A percentile compares a stretch with the other conserved stretches of the same genome.
Evolutionary conservation across 1,139 yeast species (phyloP).

Genomic region (Yamadazyma trypodendri): DNA sequence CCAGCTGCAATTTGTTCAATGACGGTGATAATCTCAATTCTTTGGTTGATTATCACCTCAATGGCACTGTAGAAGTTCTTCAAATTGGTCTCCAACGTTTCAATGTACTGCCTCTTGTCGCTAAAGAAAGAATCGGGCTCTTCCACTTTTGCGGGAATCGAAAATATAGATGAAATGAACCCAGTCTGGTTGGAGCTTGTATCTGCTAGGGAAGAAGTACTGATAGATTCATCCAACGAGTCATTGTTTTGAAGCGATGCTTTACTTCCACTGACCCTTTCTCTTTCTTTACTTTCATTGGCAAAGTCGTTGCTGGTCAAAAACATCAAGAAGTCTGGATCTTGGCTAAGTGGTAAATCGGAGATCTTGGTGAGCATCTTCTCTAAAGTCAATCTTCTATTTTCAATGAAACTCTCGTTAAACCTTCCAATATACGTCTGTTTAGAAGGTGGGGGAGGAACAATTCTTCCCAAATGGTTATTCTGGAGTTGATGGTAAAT

Average conservation of each 20-base stretch:
- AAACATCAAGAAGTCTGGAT: constrained; percentile 75
- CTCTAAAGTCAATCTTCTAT: constrained; percentile 82
- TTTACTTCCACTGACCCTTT: constrained; percentile 52
- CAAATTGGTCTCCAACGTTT: constrained; percentile 70
- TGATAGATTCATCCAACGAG: constrained; percentile 30
- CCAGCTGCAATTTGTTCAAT: constrained; percentile 51
- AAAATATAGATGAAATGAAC: constrained; percentile 62
- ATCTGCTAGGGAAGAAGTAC: constrained; percentile 14
- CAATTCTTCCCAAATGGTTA: constrained; percentile 84
- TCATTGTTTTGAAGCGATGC: constrained; percentile 48
- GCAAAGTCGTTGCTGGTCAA: constrained; percentile 71
- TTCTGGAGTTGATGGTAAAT: constrained; percentile 82
- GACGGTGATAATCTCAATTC: constrained; percentile 62
- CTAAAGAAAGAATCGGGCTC: constrained; percentile 82
- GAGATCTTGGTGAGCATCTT: constrained; percentile 77
- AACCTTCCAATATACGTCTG: constrained; percentile 84
- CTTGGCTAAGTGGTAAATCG: constrained; percentile 54
- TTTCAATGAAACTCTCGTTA: constrained; percentile 85
- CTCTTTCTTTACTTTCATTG: constrained; percentile 64
- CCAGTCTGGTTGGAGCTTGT: constrained; percentile 40
- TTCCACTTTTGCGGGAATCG: constrained; percentile 57
- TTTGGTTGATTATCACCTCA: constrained; percentile 71
- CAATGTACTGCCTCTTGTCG: constrained; percentile 67
- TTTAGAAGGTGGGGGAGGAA: constrained; percentile 97
- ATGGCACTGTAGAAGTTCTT: constrained; percentile 68